Evolutionary conservation across 192 early-diverging fungal genomes (phyloP).

Genomic region (Coemansia reversa): DNA sequence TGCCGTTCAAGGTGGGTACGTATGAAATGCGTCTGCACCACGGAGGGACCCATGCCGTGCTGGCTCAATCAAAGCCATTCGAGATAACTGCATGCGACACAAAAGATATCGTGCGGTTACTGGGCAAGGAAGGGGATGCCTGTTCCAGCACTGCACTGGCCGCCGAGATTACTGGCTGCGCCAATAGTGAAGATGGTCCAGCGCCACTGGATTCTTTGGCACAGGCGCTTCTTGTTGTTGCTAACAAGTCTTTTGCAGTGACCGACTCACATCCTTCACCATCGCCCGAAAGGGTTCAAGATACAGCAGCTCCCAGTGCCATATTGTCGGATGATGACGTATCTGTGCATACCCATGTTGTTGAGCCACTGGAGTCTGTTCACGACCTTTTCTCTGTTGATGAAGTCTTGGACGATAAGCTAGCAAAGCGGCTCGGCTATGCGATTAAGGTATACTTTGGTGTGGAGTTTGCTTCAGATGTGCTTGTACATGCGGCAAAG

Average conservation of each 20-base stretch:
- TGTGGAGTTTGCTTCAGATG: constrained; percentile 75
- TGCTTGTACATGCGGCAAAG: constrained; percentile 52
- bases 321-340: constrained; percentile 15
- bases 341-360: constrained; percentile 38
- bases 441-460: constrained; percentile 80
- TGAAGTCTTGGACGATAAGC: constrained; percentile 54
- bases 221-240: constrained; percentile 38
- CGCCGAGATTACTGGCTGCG: no score
- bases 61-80: constrained; percentile 75
- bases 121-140: constrained; percentile 3
- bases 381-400: constrained; percentile 39
- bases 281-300: background rate
- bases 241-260: constrained; percentile 50
- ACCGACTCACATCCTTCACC: constrained; percentile 32
- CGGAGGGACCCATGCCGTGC: constrained; percentile 80
- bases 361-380: constrained; percentile 45
- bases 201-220: constrained; percentile 28
- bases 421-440: constrained; percentile 74
- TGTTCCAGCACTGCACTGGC: no score
- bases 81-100: constrained; percentile 60
- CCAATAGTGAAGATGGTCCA: background rate
- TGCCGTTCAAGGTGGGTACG: constrained; percentile 84
- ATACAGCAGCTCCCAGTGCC: background rate
- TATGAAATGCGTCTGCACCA: constrained; percentile 94
- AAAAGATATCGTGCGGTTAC: constrained; percentile 17